Evolutionary conservation across 2,329 filamentous ascomycete species (phyloP).

Genomic region (Penicillium brasilianum): DNA sequence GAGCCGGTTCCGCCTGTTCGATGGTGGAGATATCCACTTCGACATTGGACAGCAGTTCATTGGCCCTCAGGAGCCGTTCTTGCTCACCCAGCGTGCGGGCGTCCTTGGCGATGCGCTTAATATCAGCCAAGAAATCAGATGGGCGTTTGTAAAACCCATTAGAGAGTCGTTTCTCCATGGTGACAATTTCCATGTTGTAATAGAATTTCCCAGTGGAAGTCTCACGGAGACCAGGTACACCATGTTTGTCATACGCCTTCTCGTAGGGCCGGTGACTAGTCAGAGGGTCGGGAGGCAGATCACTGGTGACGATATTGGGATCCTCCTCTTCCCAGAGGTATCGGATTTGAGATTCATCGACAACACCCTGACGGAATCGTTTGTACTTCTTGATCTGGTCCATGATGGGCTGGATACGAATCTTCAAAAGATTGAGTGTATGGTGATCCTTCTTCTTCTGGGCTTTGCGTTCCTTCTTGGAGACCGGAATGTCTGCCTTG

Average conservation of each 20-base stretch:
- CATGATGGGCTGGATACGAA: constrained; percentile 91
- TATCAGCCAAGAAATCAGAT: constrained; percentile 85
- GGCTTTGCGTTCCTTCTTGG: constrained; percentile 78
- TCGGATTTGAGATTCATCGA: constrained; percentile 73
- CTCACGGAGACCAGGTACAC: constrained; percentile 76
- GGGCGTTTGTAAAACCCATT: constrained; percentile 96
- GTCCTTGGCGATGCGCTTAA: constrained; percentile 83
- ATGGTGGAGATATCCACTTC: constrained; percentile 88
- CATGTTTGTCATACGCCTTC: constrained; percentile 78
- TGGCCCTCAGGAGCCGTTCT: constrained; percentile 81
- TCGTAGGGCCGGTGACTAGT: constrained; percentile 75
- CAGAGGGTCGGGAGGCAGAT: constrained; percentile 61
- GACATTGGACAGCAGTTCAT: constrained; percentile 89
- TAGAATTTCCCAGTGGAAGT: constrained; percentile 80
- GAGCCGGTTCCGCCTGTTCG: constrained; percentile 65
- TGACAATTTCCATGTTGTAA: constrained; percentile 91
- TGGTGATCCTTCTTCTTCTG: constrained; percentile 83
- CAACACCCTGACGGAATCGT: constrained; percentile 80
- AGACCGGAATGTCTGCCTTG: constrained; percentile 63
- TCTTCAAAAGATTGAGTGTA: constrained; percentile 83
- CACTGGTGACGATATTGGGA: constrained; percentile 66
- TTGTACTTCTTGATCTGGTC: constrained; percentile 95
- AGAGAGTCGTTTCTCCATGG: constrained; percentile 93
- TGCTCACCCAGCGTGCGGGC: constrained; percentile 81
- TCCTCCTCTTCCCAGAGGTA: constrained; percentile 87